Conservation (phyloP, 441 rosid genomes). For the Manihot esculenta region DNA sequence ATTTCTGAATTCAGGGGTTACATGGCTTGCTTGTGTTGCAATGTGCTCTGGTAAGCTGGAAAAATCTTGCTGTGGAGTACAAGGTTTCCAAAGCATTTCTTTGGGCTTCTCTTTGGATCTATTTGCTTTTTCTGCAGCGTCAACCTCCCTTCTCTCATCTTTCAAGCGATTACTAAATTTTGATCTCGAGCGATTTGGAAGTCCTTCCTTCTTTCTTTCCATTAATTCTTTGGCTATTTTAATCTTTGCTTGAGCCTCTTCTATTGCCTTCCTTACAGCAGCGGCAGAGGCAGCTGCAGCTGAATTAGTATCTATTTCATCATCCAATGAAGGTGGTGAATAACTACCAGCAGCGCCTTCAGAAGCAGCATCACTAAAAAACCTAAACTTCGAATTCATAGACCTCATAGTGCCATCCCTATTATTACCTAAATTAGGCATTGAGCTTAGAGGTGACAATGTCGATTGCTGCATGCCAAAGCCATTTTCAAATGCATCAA, state of each 20-base stretch:
- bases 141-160: constrained; percentile 32
- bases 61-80: constrained; percentile 23
- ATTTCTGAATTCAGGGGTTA: constrained; percentile 24
- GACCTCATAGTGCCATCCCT: constrained; percentile 19
- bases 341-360: constrained; percentile 38
- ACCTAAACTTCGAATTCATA: constrained; percentile 27
- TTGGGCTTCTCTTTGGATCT: constrained; percentile 26
- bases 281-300: constrained; percentile 89
- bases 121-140: constrained; percentile 32
- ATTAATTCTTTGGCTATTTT: constrained; percentile 70
- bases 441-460: constrained; percentile 26
- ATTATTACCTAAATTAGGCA: constrained; percentile 21
- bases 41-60: constrained; percentile 17
- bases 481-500: constrained; percentile 44
- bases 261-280: constrained; percentile 85
- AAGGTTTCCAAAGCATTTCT: constrained; percentile 25
- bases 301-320: constrained; percentile 70
- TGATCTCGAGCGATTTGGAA: constrained; percentile 39
- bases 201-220: constrained; percentile 67
- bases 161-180: constrained; percentile 33
- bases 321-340: constrained; percentile 71
- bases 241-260: constrained; percentile 80
- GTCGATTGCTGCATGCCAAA: constrained; percentile 23
- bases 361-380: constrained; percentile 35
- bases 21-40: constrained; percentile 22